Evolutionary conservation across 495 filamentous ascomycete species (phyloP), one percentile per base, ranked within the genome.

Genomic region (Penicillium lividum): DNA sequence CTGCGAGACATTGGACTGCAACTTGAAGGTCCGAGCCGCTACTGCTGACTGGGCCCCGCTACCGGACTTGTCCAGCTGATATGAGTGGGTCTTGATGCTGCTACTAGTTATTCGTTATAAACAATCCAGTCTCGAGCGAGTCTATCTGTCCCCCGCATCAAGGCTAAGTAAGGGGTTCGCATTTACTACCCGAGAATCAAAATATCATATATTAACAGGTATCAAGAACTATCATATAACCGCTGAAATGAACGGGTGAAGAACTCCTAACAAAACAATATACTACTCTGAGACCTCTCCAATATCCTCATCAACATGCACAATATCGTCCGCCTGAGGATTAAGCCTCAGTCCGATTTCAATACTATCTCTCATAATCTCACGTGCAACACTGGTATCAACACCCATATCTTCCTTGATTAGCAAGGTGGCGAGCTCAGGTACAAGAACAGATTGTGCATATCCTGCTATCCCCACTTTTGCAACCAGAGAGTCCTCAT

Each of bases 351-450:
- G 84, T 10, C 93, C 93, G 13, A 97, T 71, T n/a, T 83, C 82
- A 27, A 82, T 81, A 67, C 91, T 97, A 30, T 93, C 88, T 8
- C 78, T 69, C 63, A 98, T 62, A 22, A 97, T 85, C 52, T 75
- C 68, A 64, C 88, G 79, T 15, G 92, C 91, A 59, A 79, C 68
- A 46, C 84, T 83, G 53, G 83, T 83, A 6, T 73, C 72, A n/a
- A 89, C 81, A 0, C 70, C 66, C 89, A 97, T 89, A 66, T 98
- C 94, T 60, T 97, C 89, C 77, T 83, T 89, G 28, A 98, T 87
- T 16, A 98, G 79, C 60, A 76, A 73, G 2, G 90, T 78, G 5
- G 88, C 84, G 49, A 97, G 69, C 68, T 98, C 94, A 0, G 93
- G 93, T 13, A 96, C 92, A 43, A 97, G 74, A 3, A 98, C 94